These are phyloP conservation scores for Neonectria hederae DNA, from an alignment of 2,329 filamentous ascomycete genomes.

Conservation along the genomic window DNA sequence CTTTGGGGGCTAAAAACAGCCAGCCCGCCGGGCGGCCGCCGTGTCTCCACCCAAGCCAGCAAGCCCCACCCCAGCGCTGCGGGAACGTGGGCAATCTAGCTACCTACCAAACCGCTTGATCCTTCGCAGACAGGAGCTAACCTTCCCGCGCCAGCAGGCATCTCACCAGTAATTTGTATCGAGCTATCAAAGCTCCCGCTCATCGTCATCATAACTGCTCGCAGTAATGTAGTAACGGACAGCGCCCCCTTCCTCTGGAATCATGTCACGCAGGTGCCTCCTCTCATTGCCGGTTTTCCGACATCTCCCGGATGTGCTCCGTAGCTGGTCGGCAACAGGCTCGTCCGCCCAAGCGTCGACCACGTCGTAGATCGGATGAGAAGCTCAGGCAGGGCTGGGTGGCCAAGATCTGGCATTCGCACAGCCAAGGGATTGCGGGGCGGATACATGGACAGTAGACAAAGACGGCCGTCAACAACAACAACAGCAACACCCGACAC, in stretches of 20 bases:
- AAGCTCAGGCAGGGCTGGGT: background rate
- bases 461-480: background rate
- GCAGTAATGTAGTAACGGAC: background rate
- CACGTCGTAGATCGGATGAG: background rate
- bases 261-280: background rate
- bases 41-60: background rate
- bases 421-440: background rate
- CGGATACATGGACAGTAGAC: background rate
- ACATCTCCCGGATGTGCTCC: slow-evolving; percentile 11
- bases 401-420: background rate
- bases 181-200: slow-evolving; percentile 2
- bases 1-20: slow-evolving; percentile 12
- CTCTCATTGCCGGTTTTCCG: background rate
- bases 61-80: background rate
- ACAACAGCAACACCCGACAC: background rate
- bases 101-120: slow-evolving; percentile 10
- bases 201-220: background rate
- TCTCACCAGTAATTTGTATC: slow-evolving; percentile 1
- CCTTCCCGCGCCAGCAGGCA: background rate
- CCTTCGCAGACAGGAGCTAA: slow-evolving; percentile 4
- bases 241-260: background rate
- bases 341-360: slow-evolving; percentile 1
- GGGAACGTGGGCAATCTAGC: slow-evolving; percentile 15
- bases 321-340: background rate
- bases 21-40: slow-evolving; percentile 16